Evolutionary conservation across 2,329 filamentous ascomycete genomes (phyloP).

Genomic region (Stemphylium beticola): DNA sequence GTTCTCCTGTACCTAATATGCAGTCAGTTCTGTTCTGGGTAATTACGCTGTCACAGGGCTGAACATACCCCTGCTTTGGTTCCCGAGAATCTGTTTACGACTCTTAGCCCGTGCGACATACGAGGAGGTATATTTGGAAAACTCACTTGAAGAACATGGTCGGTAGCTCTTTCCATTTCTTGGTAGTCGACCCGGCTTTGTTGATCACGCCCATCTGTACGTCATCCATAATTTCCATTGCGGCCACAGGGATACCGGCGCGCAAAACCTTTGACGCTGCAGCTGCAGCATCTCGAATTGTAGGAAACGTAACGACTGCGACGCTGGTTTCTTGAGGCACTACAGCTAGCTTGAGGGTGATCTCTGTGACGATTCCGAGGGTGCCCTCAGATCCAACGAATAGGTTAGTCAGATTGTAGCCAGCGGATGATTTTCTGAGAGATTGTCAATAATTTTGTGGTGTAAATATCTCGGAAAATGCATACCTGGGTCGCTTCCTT

Average conservation of each 20-base stretch:
- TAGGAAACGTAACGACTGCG: conserved; percentile 79
- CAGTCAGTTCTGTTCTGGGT: conserved; percentile 36
- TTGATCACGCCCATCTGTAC: conserved; percentile 87
- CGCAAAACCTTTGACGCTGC: conserved; percentile 79
- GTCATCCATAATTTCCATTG: conserved; percentile 88
- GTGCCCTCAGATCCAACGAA: conserved; percentile 86
- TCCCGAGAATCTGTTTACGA: conserved; percentile 66
- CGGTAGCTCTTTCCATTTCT: conserved; percentile 75
- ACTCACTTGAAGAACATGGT: conserved; percentile 81
- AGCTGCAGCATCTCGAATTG: conserved; percentile 75
- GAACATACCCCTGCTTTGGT: conserved; percentile 66
- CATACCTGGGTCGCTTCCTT: conserved; percentile 68
- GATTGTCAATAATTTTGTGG: not conserved
- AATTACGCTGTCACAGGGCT: conserved; percentile 19
- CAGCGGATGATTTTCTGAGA: conserved; percentile 73
- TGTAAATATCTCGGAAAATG: conserved; percentile 8
- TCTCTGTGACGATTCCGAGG: conserved; percentile 80
- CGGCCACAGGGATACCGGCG: conserved; percentile 73
- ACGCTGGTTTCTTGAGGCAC: conserved; percentile 78
- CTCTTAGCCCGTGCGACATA: conserved; percentile 29
- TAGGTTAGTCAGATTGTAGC: conserved; percentile 80
- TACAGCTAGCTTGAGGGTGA: conserved; percentile 79
- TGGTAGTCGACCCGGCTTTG: conserved; percentile 71
- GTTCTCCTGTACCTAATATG: conserved; percentile 70
- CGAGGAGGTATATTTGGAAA: not conserved